Base-by-base conservation (phyloP, 495 filamentous ascomycete genomes). In the Aspergillus cristatus region DNA sequence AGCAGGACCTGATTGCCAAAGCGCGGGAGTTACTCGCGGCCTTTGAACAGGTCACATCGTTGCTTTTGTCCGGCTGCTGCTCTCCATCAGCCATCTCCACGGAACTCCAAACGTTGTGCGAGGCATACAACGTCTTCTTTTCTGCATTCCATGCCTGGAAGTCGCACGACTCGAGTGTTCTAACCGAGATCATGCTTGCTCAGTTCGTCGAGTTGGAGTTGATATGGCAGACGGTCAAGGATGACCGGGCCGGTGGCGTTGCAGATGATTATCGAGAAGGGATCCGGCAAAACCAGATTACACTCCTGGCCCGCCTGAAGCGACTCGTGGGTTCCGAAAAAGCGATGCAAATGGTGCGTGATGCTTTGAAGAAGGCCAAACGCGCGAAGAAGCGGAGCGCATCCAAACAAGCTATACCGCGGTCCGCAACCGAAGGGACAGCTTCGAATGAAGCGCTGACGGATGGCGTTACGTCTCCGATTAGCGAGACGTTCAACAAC, bases 141-240 rank as follows among this genome's bases (percentile, higher is more conserved):
- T 87, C 86, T 20, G 88, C 90, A 13, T 94, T 98, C 57, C 82
- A 87, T 46, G 82, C 88, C 7, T 98, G 91, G 91, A 95, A 96
- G 57, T 75, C 86, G 7, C 78, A 87, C 37, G 91, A 98, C 56
- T 91, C 90, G 1, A 82, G 78, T 32, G 82, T 86, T 3, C 61
- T 98, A 22, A 81, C 97, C 40, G 84, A 93, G 44, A 86, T 90
- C 36, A 97, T 98, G 91, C 70, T 97, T 16, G 80, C 88, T 32
- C 88, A 94, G 55, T 97, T 95, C 55, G 82, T 94, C 20, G 90
- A 94, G 55, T 67, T 98, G 13, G 91, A 98, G 54, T 77, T 87
- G 16, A 98, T 98, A 22, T 94, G 87, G 80, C 87, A 94, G 53
- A 89, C 85, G 7, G 90, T 97, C 53, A 97, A 97, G 48, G 78